Conservation (phyloP, 352 stramenopile genomes). For the Globisporangium uncinulatum region DNA sequence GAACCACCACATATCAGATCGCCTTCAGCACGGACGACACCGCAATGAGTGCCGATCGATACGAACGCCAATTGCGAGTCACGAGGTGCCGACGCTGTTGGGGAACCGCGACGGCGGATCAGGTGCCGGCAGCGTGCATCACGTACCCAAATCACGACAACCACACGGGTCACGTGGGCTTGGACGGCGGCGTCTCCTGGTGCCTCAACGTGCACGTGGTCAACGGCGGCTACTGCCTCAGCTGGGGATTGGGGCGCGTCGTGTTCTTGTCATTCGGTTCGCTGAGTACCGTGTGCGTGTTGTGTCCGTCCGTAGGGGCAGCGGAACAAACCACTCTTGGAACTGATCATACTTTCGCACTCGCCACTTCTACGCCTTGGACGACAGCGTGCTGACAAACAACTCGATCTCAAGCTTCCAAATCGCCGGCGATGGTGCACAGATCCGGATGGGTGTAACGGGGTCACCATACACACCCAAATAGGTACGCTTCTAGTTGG, state of each 20-base stretch:
- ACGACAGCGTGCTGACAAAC: slow-evolving; percentile 6
- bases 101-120: slow-evolving; percentile 1
- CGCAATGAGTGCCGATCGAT: too few species aligned
- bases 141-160: background rate
- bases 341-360: too few species aligned
- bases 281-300: background rate
- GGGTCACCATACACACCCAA: too few species aligned
- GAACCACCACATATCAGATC: too few species aligned
- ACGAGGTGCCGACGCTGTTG: background rate
- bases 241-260: background rate
- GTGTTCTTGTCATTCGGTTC: background rate
- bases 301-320: too few species aligned
- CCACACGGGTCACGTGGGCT: background rate
- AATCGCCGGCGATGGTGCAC: background rate
- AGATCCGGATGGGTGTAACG: too few species aligned
- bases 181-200: background rate
- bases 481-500: too few species aligned
- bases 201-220: slow-evolving; percentile 2
- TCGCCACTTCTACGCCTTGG: too few species aligned
- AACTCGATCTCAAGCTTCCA: slow-evolving; percentile 12
- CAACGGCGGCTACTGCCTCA: background rate
- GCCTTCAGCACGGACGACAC: too few species aligned
- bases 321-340: background rate
- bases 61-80: too few species aligned
- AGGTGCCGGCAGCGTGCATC: background rate